These are phyloP conservation scores for Camellia sinensis DNA, from an alignment of 148 eudicot genomes.

Conservation along the genomic window DNA sequence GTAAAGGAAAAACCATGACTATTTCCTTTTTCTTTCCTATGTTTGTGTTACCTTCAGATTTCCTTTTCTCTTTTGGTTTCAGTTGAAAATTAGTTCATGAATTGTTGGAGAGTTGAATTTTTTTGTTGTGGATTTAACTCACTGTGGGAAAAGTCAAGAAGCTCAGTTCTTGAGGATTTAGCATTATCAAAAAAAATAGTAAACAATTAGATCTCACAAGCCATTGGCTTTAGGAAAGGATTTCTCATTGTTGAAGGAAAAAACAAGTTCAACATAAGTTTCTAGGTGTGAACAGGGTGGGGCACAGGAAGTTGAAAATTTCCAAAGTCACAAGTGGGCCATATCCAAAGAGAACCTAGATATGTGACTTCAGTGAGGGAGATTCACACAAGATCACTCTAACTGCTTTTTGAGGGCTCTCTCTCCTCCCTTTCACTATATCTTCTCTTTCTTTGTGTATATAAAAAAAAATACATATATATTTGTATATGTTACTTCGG, in stretches of 20 bases:
- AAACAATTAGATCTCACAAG: neutral
- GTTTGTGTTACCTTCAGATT: neutral
- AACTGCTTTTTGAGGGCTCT: neutral
- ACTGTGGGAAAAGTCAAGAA: neutral
- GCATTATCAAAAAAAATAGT: neutral
- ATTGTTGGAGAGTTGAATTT: no score
- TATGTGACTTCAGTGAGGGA: neutral
- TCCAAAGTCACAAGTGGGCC: neutral
- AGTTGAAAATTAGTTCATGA: neutral
- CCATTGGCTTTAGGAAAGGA: slow-evolving; percentile 4
- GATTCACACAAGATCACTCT: neutral
- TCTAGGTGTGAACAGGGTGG: neutral
- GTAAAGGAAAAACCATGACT: neutral
- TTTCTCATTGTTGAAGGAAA: neutral
- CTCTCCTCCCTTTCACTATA: neutral
- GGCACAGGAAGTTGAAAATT: neutral
- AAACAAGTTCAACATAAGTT: neutral
- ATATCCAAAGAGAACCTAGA: neutral
- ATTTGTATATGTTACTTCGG: no score
- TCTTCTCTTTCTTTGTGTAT: neutral
- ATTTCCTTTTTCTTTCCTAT: neutral
- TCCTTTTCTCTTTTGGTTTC: neutral
- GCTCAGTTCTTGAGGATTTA: neutral
- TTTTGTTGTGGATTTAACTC: neutral
- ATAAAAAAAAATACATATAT: no score